phyloP scores from a whole-genome alignment of 129 eudicot genomes.

The Flaveria robusta region DNA sequence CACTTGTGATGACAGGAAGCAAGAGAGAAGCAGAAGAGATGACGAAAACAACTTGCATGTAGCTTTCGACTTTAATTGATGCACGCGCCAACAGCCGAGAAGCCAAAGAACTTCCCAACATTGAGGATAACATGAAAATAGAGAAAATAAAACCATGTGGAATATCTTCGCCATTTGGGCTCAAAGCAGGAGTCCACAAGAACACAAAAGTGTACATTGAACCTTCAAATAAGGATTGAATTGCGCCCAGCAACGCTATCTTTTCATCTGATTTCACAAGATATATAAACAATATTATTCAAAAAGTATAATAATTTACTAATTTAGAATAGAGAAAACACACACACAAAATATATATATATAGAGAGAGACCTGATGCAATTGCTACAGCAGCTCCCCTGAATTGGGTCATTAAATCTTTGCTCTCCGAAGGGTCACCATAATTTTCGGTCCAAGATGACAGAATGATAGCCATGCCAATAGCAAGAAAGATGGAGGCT shows the following conservation, averaged over 20 bases:
- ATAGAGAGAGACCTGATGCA: conserved; percentile 71
- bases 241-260: conserved; percentile 74
- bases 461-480: conserved; percentile 85
- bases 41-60: conserved; percentile 70
- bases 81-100: conserved; percentile 65
- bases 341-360: neutral
- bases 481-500: conserved; percentile 82
- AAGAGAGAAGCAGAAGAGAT: conserved; percentile 60
- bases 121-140: conserved; percentile 72
- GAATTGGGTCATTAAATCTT: conserved; percentile 84
- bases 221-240: conserved; percentile 72
- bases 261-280: conserved; percentile 56
- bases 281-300: neutral
- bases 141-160: conserved; percentile 75
- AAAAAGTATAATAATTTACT: neutral
- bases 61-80: conserved; percentile 57
- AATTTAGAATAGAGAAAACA: neutral
- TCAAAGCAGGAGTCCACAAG: conserved; percentile 81
- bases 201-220: conserved; percentile 84
- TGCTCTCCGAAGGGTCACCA: conserved; percentile 94
- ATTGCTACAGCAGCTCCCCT: conserved; percentile 98
- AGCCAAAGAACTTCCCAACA: conserved; percentile 73
- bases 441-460: conserved; percentile 93
- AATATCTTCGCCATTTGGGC: conserved; percentile 75
- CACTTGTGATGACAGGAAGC: conserved; percentile 66